Percentiles rank a stretch among this genome's conserved stretches.
These are phyloP conservation scores for Flammula alnicola DNA, from an alignment of 1,284 basidiomycete species.

Conservation along the genomic window DNA sequence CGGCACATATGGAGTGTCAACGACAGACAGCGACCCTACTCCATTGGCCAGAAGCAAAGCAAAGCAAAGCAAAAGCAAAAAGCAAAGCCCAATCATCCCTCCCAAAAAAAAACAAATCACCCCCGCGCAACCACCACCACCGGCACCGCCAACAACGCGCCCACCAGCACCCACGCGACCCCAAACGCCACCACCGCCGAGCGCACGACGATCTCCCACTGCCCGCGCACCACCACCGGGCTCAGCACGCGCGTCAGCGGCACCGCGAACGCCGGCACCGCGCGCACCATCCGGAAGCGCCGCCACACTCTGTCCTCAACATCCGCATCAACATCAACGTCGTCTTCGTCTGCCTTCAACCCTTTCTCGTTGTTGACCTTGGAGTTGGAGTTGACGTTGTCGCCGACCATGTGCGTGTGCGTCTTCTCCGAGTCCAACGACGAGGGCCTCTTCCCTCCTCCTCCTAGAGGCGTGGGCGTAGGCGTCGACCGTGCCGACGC, in stretches of 20 bases:
- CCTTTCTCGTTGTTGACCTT: not conserved
- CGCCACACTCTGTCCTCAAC: constrained; percentile 22
- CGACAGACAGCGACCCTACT: too few species aligned
- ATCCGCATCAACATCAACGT: too few species aligned
- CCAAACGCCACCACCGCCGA: constrained; percentile 41
- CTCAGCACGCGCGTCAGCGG: constrained; percentile 71
- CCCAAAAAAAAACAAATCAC: constrained; percentile 2
- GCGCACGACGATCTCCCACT: constrained; percentile 72
- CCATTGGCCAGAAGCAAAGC: too few species aligned
- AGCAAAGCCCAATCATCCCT: too few species aligned
- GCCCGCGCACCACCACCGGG: constrained; percentile 71
- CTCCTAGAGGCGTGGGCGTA: not conserved
- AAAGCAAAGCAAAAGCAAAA: constrained; percentile 3
- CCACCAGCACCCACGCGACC: constrained; percentile 41
- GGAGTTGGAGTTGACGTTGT: not conserved
- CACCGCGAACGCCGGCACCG: constrained; percentile 70
- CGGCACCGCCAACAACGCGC: constrained; percentile 39
- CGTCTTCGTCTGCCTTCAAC: not conserved
- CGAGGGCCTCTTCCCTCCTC: not conserved
- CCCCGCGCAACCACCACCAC: constrained; percentile 32
- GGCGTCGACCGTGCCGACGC: too few species aligned
- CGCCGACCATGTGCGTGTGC: constrained; percentile 1
- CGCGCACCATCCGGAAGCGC: constrained; percentile 45
- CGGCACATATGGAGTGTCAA: too few species aligned
- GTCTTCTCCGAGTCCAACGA: constrained; percentile 11